Evolutionary conservation across 176 grass and related monocot genomes (phyloP), one percentile per base, ranked within the genome.

Genomic region (Aegilops umbellulata): DNA sequence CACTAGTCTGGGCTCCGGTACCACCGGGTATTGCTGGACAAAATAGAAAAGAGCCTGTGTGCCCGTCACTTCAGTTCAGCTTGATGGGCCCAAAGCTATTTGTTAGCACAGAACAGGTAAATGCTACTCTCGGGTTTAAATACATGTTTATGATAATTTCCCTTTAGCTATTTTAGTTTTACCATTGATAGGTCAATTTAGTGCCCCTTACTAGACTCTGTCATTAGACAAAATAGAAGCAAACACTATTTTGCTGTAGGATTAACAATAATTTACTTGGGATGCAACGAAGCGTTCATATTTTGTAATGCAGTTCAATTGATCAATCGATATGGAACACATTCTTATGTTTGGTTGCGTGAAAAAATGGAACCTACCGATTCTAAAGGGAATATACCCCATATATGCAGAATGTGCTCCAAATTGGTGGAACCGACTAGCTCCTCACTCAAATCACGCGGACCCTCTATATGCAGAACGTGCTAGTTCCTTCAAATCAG

Each of bases 61-160:
- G 94, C 68, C 90, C 94, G 17, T 94, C 86, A 4, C 94, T 99
- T 89, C 97, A 96, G 82, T 95, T 96, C 87, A 99, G 94, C 57
- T 94, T 99, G 80, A 96, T 99, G 87, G 94, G 94, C 34, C 88
- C 90, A 32, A 99, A 94, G 80, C 94, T 99, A 29, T 94, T 94
- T 82, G 86, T 99, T 84, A 99, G 97, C 94, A 90, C 97, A 49
- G 97, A 99, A 80, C 97, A 99, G 97, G 97, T 99, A 99, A 86
- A 73, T 3, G 64, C 5, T 64, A 60, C 24, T 49, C 82, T 76
- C 5, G 10, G 49, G 71, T 62, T 38, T 81, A 26, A 67, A 51
- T 30, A 38, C 17, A 29, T 57, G n/a, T 15, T 38, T 53, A 38
- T 24, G 12, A 13, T 72, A 46, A 36, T 75, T 67, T 38, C 3